These are phyloP conservation scores for Bothriochloa decipiens DNA, from an alignment of 176 grass and related monocot species.

Conservation along the genomic window DNA sequence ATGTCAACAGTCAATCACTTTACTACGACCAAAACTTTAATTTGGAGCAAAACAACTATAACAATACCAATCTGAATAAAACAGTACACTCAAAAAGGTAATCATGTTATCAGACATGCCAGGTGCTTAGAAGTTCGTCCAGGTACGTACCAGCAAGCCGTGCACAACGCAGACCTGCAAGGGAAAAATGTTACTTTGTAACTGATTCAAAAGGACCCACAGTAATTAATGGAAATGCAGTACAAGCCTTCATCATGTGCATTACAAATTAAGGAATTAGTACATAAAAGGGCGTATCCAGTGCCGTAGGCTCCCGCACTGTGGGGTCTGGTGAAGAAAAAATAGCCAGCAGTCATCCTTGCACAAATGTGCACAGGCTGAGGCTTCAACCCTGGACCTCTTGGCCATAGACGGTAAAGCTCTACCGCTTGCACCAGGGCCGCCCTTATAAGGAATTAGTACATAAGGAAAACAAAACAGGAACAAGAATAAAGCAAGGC, in stretches of 20 bases:
- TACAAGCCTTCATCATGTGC: constrained; percentile 70
- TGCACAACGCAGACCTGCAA: constrained; percentile 92
- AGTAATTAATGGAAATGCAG: constrained; percentile 21
- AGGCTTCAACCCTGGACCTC: too few relatives aligned
- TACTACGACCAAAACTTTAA: not conserved
- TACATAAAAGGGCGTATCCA: too few relatives aligned
- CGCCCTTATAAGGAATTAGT: constrained; percentile 41
- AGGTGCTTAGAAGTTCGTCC: constrained; percentile 29
- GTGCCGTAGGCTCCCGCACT: too few relatives aligned
- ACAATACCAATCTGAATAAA: constrained; percentile 10
- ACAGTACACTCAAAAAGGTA: not conserved
- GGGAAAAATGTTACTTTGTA: constrained; percentile 32
- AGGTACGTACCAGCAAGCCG: constrained; percentile 76
- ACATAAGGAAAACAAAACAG: not conserved
- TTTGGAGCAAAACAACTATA: not conserved
- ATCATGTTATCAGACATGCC: constrained; percentile 20
- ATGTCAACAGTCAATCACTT: not conserved
- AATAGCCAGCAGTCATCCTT: too few relatives aligned
- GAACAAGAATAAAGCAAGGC: constrained; percentile 32
- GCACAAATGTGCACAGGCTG: too few relatives aligned
- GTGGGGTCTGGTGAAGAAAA: too few relatives aligned
- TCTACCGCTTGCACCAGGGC: too few relatives aligned
- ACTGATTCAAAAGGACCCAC: constrained; percentile 3
- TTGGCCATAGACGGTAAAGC: too few relatives aligned
- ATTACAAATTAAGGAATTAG: constrained; percentile 41